Evolutionary conservation across 179 eudicot genomes (phyloP).

Genomic region (Vitellaria paradoxa): DNA sequence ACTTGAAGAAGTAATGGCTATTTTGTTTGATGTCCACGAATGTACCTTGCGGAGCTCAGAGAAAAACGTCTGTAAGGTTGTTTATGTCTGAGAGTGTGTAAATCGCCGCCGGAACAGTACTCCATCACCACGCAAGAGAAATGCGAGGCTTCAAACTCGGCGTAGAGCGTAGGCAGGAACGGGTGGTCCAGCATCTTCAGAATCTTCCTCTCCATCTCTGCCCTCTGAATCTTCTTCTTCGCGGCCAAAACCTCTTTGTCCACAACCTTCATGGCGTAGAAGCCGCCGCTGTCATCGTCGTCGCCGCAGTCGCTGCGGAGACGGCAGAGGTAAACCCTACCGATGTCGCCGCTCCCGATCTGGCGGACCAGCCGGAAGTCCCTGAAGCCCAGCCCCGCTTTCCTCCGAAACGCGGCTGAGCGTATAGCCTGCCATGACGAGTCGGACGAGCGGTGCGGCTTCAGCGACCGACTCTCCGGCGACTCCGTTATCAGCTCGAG

Average conservation of each 20-base stretch:
- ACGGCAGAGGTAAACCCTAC: slow-evolving; percentile 66
- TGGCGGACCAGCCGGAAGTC: slow-evolving; percentile 64
- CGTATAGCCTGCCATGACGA: slow-evolving; percentile 64
- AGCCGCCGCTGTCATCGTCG: slow-evolving; percentile 21
- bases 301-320: slow-evolving; percentile 35
- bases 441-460: slow-evolving; percentile 87
- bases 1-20: too few relatives aligned
- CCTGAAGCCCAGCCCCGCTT: slow-evolving; percentile 28
- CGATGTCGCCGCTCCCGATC: slow-evolving; percentile 80
- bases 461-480: slow-evolving; percentile 37
- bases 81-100: slow-evolving; percentile 63
- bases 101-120: slow-evolving; percentile 76
- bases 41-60: slow-evolving; percentile 62
- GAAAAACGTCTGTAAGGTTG: slow-evolving; percentile 65
- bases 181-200: slow-evolving; percentile 73
- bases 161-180: slow-evolving; percentile 67
- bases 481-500: slow-evolving; percentile 22
- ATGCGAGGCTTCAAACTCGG: slow-evolving; percentile 69
- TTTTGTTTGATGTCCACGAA: not conserved
- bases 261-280: slow-evolving; percentile 86
- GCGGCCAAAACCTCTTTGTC: slow-evolving; percentile 46
- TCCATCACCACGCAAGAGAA: slow-evolving; percentile 89
- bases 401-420: slow-evolving; percentile 29
- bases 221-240: slow-evolving; percentile 69
- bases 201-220: slow-evolving; percentile 72